Conservation (phyloP, 108 stramenopile genomes). For the Cyclotella baltica region DNA sequence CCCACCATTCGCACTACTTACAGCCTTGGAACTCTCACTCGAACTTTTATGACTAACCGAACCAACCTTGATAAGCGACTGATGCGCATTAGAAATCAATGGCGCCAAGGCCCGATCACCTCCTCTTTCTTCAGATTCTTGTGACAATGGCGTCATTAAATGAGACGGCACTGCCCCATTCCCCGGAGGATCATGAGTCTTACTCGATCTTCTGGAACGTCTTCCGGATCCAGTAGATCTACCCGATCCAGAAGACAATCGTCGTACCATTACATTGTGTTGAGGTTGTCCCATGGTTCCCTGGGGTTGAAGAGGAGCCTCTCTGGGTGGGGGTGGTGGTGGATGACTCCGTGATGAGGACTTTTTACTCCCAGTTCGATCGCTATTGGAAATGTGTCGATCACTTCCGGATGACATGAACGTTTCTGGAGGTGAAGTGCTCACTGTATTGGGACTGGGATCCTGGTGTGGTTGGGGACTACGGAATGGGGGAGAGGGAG, state of each 20-base stretch:
- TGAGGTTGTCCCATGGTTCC: constrained; percentile 1
- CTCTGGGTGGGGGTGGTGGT: neutral
- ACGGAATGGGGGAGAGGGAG: neutral
- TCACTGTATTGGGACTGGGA: neutral
- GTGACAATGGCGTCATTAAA: neutral
- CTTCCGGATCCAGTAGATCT: neutral
- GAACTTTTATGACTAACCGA: constrained; percentile 11
- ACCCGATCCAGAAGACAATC: neutral
- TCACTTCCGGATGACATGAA: neutral
- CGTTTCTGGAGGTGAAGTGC: neutral
- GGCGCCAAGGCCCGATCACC: no score
- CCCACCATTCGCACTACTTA: neutral
- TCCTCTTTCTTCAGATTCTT: no score
- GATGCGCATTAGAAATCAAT: neutral
- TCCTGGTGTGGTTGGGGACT: neutral
- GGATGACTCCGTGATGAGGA: neutral
- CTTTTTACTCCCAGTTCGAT: neutral
- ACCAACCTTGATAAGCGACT: neutral
- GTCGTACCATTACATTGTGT: neutral
- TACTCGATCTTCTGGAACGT: neutral
- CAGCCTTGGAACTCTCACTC: neutral
- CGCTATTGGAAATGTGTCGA: neutral
- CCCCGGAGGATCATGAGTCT: constrained; percentile 2
- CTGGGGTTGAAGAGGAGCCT: neutral
- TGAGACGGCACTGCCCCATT: neutral